Conservation (phyloP, 164 flowering plant genomes). For the Stephania cephalantha region DNA sequence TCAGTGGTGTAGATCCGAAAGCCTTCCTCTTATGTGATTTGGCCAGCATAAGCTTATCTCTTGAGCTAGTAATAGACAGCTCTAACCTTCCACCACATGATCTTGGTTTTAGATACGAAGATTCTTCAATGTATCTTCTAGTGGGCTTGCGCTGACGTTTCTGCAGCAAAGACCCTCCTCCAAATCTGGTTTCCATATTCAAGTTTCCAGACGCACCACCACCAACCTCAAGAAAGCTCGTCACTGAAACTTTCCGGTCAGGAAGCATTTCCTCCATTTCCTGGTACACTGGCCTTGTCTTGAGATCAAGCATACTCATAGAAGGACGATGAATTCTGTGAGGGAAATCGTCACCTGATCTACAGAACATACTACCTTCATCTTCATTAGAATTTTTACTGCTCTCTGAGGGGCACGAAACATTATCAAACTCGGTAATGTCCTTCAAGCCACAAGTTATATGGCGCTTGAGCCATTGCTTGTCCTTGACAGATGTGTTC, state of each 20-base stretch:
- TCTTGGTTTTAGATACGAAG: conserved; percentile 28
- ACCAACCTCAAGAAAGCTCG: conserved; percentile 16
- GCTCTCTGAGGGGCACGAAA: conserved; percentile 22
- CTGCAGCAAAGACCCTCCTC: conserved; percentile 17
- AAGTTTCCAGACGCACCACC: conserved; percentile 7
- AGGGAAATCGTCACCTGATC: conserved; percentile 17
- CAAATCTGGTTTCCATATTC: conserved; percentile 18
- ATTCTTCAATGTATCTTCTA: conserved; percentile 61
- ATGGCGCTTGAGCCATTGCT: conserved; percentile 32
- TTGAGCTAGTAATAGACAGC: conserved; percentile 11
- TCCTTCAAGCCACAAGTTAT: conserved; percentile 26
- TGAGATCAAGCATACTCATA: conserved; percentile 7
- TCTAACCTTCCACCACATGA: conserved; percentile 19
- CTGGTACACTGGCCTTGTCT: conserved; percentile 4
- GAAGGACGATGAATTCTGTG: conserved; percentile 5
- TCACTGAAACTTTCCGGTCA: conserved; percentile 13
- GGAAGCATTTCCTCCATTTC: conserved; percentile 4
- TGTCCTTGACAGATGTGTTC: conserved; percentile 24
- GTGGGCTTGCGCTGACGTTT: conserved; percentile 68
- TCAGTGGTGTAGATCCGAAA: conserved; percentile 12
- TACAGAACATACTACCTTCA: conserved; percentile 13
- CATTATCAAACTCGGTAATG: conserved; percentile 25
- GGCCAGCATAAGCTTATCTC: conserved; percentile 20
- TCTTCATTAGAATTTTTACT: conserved; percentile 21
- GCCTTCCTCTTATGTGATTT: conserved; percentile 21